A percentile compares a stretch with the other conserved stretches of the same genome.
Evolutionary conservation across 164 flowering plant species (phyloP).

Genomic region (Tetrastigma voinierianum): DNA sequence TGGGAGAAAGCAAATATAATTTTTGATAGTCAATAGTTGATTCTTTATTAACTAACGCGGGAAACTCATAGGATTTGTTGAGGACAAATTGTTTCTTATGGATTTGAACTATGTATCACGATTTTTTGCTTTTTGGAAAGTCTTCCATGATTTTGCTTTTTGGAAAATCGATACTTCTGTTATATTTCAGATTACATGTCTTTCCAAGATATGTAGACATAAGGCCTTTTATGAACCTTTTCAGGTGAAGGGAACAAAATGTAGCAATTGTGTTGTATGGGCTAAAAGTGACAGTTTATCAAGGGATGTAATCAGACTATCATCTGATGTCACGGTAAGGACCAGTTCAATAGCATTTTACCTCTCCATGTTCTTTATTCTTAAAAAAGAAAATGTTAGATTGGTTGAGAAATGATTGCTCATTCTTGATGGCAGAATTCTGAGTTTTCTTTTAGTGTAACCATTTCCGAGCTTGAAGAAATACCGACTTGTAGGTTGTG

Average conservation of each 20-base stretch:
- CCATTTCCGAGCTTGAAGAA: no score
- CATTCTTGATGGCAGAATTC: neutral
- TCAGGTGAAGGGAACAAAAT: conserved; percentile 65
- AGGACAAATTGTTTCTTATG: neutral
- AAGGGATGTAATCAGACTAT: conserved; percentile 63
- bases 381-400: neutral
- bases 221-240: conserved; percentile 7
- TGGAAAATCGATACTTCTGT: neutral
- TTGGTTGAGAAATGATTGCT: neutral
- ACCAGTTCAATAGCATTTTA: neutral
- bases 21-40: no score
- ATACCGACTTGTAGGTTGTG: no score
- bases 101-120: neutral
- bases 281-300: conserved; percentile 84
- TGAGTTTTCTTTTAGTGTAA: no score
- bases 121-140: neutral
- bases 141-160: conserved; percentile 2
- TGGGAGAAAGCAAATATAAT: no score
- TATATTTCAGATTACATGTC: neutral
- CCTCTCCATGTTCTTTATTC: neutral
- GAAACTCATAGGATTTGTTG: neutral
- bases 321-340: conserved; percentile 55
- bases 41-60: neutral
- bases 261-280: conserved; percentile 90
- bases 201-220: neutral